Evolutionary conservation across 805 yeast genomes (phyloP), one percentile per base, ranked within the genome.

Genomic region (Suhomyces prunicola): DNA sequence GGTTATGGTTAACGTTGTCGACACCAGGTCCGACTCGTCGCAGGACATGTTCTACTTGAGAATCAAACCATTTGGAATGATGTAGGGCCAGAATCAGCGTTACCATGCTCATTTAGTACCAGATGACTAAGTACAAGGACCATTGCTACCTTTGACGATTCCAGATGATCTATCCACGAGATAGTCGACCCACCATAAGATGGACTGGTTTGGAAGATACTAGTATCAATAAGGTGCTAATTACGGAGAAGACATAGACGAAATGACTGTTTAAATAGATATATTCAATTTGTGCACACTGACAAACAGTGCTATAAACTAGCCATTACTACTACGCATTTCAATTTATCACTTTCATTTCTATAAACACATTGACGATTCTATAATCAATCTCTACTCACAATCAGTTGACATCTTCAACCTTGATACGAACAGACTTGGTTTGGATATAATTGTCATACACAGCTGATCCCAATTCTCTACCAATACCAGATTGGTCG

Each of bases 401-500:
- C 5, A 10, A 13, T 33, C 12, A 33, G 36, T 33, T 33, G 36
- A 33, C 36, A n/a, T 42, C 49, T 47, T 46, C 54, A 52, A 66
- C 50, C 44, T 63, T 80, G 54, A 74, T 67, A 57, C 64, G 40
- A 50, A 61, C 62, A 23, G 71, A 62, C 57, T 68, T 67, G 47
- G 65, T 61, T 53, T 67, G 69, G 24, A 70, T 65, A 60, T 69
- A 69, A 57, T 60, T 65, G 48, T 61, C 59, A 51, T 67, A 59
- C 6, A 66, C 72, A 47, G 65, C 69, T 52, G 65, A 66, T 26
- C 73, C 73, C 64, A 69, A 59, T 54, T 68, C 71, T 51, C 69
- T 56, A 33, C 72, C 72, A 57, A 87, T 77, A 48, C 72, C 72
- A 6, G 68, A 62, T 57, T 60, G 61, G 53, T 67, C 66, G 54